Evolutionary conservation across 2,329 filamentous ascomycete species (phyloP).

Genomic region (Xylariaceae sp.): DNA sequence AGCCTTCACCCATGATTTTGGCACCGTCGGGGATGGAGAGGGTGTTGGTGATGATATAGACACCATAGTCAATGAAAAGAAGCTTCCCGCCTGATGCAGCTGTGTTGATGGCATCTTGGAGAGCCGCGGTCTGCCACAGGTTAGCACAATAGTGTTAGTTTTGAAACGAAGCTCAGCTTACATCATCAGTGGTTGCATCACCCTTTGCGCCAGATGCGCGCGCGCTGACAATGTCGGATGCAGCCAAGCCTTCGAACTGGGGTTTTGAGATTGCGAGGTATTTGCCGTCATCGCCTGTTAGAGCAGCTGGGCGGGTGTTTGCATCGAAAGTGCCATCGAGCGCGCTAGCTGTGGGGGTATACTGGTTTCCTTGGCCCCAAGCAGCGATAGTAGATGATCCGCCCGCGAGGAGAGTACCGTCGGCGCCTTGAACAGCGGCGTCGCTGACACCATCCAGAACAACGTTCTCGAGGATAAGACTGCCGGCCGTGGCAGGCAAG

Average conservation of each 20-base stretch:
- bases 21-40: conserved; percentile 44
- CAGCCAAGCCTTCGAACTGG: conserved; percentile 60
- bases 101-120: conserved; percentile 53
- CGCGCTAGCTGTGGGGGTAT: conserved; percentile 42
- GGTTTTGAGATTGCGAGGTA: conserved; percentile 65
- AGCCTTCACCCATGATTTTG: conserved; percentile 35
- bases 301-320: conserved; percentile 47
- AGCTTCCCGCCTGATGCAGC: conserved; percentile 38
- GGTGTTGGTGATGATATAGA: conserved; percentile 51
- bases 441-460: conserved; percentile 34
- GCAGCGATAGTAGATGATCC: conserved; percentile 50
- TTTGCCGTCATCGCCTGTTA: conserved; percentile 51
- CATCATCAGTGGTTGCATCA: conserved; percentile 68
- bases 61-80: conserved; percentile 55
- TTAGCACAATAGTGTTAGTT: conserved; percentile 30
- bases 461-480: conserved; percentile 56
- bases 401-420: conserved; percentile 53
- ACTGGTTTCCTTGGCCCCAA: conserved; percentile 69
- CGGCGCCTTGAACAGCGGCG: conserved; percentile 38
- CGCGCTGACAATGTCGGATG: conserved; percentile 55
- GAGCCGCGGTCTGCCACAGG: conserved; percentile 45
- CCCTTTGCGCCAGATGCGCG: conserved; percentile 61
- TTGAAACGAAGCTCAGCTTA: conserved; percentile 46
- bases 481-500: conserved; percentile 48
- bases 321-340: conserved; percentile 48